Percentiles rank a stretch among this genome's conserved stretches.
Evolutionary conservation across 78 protist genomes (phyloP).

Genomic region (Dictyostelium purpureum): DNA sequence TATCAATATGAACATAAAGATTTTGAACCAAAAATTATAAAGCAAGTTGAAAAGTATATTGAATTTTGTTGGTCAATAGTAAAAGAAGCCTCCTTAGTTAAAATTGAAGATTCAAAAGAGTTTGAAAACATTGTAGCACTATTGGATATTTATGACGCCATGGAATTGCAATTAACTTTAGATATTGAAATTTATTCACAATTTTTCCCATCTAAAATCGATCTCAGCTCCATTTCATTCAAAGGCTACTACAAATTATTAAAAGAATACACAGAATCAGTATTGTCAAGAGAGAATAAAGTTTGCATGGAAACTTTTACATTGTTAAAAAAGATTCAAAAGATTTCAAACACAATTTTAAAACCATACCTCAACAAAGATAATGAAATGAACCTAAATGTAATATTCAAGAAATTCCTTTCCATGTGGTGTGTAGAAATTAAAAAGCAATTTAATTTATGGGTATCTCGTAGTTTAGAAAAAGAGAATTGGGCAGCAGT

Average conservation of each 20-base stretch:
- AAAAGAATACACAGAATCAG: slow-evolving; percentile 3
- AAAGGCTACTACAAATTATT: slow-evolving; percentile 1
- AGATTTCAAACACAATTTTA: neutral
- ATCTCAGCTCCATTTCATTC: neutral
- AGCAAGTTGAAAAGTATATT: neutral
- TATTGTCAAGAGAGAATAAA: neutral
- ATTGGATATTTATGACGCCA: slow-evolving; percentile 39
- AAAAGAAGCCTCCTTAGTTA: slow-evolving; percentile 16
- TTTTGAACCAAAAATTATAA: neutral
- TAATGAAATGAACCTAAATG: slow-evolving; percentile 26
- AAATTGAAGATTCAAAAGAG: slow-evolving; percentile 19
- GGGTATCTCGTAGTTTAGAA: slow-evolving; percentile 9
- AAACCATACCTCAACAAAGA: neutral
- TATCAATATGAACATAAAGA: neutral
- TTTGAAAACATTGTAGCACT: slow-evolving; percentile 45
- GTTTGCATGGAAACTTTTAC: slow-evolving; percentile 39
- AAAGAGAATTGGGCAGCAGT: slow-evolving; percentile 37
- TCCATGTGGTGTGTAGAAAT: slow-evolving; percentile 27
- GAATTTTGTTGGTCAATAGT: slow-evolving; percentile 4
- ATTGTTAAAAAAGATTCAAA: slow-evolving; percentile 47
- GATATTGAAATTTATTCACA: slow-evolving; percentile 41
- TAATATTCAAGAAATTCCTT: neutral
- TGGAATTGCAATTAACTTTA: slow-evolving; percentile 13
- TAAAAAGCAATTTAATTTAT: neutral
- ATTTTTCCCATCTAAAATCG: neutral